These are phyloP conservation scores for Fusarium annulatum DNA, from an alignment of 2,329 filamentous ascomycete species.

Conservation along the genomic window DNA sequence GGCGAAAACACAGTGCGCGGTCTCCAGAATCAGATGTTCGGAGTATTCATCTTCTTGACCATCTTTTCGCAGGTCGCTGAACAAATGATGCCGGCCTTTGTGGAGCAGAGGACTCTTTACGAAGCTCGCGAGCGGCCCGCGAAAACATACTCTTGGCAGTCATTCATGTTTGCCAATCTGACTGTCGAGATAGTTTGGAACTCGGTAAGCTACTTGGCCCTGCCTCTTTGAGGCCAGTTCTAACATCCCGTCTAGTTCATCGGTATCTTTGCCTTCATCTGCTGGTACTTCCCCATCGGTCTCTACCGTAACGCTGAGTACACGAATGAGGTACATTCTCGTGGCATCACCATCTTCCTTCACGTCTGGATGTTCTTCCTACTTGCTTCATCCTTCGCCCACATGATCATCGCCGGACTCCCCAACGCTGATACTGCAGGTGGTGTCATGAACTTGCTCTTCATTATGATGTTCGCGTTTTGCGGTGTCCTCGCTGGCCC, in stretches of 20 bases:
- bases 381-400: slow-evolving; percentile 72
- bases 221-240: fast-evolving
- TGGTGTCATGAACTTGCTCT: slow-evolving; percentile 72
- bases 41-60: slow-evolving; percentile 76
- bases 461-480: slow-evolving; percentile 71
- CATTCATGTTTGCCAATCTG: slow-evolving; percentile 71
- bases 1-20: slow-evolving; percentile 70
- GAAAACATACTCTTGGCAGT: slow-evolving; percentile 75
- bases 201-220: slow-evolving; percentile 57
- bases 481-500: slow-evolving; percentile 73
- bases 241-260: slow-evolving; percentile 9
- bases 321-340: slow-evolving; percentile 58
- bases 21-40: slow-evolving; percentile 77
- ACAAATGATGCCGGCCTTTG: slow-evolving; percentile 77
- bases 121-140: slow-evolving; percentile 75
- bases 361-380: slow-evolving; percentile 72
- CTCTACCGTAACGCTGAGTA: slow-evolving; percentile 68
- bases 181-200: slow-evolving; percentile 76
- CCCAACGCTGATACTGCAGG: slow-evolving; percentile 71
- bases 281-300: slow-evolving; percentile 76
- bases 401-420: slow-evolving; percentile 73
- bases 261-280: slow-evolving; percentile 67
- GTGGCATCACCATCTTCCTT: slow-evolving; percentile 72
- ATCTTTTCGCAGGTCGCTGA: slow-evolving; percentile 74
- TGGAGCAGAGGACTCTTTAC: slow-evolving; percentile 74